Evolutionary conservation across 108 stramenopile genomes (phyloP).

Genomic region (Asterionellopsis glacialis): DNA sequence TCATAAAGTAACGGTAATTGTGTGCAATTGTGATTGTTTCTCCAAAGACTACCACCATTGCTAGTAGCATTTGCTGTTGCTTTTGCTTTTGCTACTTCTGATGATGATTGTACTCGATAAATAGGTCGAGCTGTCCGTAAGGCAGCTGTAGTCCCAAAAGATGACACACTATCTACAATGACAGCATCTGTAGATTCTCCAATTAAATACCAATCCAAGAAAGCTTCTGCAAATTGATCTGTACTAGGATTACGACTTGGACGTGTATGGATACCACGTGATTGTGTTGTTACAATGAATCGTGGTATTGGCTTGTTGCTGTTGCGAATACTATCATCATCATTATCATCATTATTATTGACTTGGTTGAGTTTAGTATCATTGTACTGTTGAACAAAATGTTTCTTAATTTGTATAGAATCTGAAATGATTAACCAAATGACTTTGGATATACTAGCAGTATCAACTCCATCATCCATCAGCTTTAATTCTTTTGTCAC

Average conservation of each 20-base stretch:
- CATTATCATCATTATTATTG: not conserved
- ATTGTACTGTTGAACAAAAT: not conserved
- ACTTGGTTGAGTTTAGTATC: too few species aligned
- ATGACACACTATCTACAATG: constrained; percentile 1
- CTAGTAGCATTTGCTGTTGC: too few species aligned
- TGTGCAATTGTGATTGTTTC: too few species aligned
- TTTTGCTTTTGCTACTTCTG: too few species aligned
- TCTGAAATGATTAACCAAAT: constrained; percentile 6
- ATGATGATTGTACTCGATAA: too few species aligned
- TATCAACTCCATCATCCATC: not conserved
- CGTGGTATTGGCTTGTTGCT: not conserved
- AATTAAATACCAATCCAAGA: constrained; percentile 24
- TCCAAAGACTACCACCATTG: too few species aligned
- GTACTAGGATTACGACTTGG: constrained; percentile 1
- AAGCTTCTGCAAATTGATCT: constrained; percentile 13
- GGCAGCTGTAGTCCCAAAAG: constrained; percentile 9
- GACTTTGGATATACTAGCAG: not conserved
- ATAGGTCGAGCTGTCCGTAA: constrained; percentile 7
- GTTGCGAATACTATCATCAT: not conserved
- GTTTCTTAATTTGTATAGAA: not conserved
- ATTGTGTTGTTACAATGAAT: not conserved
- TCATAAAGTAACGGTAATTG: too few species aligned
- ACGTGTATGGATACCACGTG: constrained; percentile 16
- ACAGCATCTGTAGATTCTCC: constrained; percentile 22
- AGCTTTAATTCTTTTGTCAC: not conserved